Conservation (phyloP, 352 stramenopile species). For the Blastocystis sp. region DNA sequence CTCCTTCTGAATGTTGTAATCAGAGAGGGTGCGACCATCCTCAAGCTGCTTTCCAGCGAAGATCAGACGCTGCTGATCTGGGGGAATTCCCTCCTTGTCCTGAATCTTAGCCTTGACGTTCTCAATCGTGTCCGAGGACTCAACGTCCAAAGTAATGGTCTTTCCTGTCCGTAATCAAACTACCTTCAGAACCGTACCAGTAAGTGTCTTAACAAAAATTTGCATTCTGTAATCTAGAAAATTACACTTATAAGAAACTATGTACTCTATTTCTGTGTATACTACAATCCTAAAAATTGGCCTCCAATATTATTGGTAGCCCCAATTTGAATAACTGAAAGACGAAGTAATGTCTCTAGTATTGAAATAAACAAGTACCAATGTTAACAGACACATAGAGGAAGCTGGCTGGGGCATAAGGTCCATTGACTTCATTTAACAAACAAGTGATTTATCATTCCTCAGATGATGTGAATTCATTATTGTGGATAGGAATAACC, state of each 20-base stretch:
- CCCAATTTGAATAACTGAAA: background rate
- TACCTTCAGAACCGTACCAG: constrained; percentile 63
- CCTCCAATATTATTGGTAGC: background rate
- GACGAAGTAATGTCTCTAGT: too few species aligned
- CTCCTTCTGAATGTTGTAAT: constrained; percentile 69
- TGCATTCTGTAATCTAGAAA: constrained; percentile 86
- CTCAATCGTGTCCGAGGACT: constrained; percentile 91
- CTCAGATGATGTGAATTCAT: background rate
- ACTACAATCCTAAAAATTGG: background rate
- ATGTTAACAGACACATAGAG: too few species aligned
- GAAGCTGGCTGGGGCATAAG: too few species aligned
- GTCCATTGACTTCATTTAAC: too few species aligned
- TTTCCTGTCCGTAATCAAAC: constrained; percentile 65
- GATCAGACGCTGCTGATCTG: constrained; percentile 93
- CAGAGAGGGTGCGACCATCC: constrained; percentile 73
- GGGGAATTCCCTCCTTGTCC: constrained; percentile 97
- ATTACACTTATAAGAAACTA: constrained; percentile 99
- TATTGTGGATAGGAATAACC: background rate
- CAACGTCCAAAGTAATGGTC: constrained; percentile 96
- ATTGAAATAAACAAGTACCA: too few species aligned
- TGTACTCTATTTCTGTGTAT: constrained; percentile 67
- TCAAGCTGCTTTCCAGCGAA: constrained; percentile 99
- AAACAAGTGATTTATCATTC: background rate
- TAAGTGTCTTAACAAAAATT: constrained; percentile 60
- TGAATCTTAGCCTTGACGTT: constrained; percentile 87